Base-by-base conservation (phyloP, 1,139 yeast species). In the Fermentozyma sake region DNA sequence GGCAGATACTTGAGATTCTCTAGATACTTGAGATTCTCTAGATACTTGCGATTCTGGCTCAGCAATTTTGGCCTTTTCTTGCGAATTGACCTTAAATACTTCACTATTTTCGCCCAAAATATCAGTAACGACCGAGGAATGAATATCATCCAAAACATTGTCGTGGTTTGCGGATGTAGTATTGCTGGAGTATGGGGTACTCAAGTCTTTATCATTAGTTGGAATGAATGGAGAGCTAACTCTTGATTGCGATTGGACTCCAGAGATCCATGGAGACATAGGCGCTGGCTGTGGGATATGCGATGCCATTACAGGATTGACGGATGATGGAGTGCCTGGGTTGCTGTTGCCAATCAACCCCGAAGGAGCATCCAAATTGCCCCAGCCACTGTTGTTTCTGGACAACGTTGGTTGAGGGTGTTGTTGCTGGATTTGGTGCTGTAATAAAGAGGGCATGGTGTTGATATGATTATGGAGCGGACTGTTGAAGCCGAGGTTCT, bases 221-320 rank as follows among this genome's bases (percentile, higher is more conserved):
- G 61, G 53, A 12, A 58, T 58, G 40, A 66, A 67, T 2, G 73
- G 73, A 3, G 72, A 65, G 32, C 48, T 52, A 10, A 60, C 68
- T 18, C 72, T 45, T 10, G 71, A 63, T 34, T 41, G 55, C 4
- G 60, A 46, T 29, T 56, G 67, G 14, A 40, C 35, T 6, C 58
- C 53, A 4, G 63, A 40, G 15, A 53, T 31, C 72, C 72, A 65
- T 4, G 72, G 72, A 1, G 70, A 64, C 29, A 61, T 46, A 4
- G 71, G 69, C n/a, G 60, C 45, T 3, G 63, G 61, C 35, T 61
- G 70, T 20, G 39, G 35, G 24, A 55, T 39, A 25, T 47, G 55
- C 1, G 53, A 28, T 7, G 46, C 37, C 27, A 48, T 37, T 4
- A 45, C 40, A 4, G 55, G 52, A 20, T 50, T 44, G 10, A 48